These are phyloP conservation scores for Podila horticola DNA, from an alignment of 192 early-diverging fungal genomes.

Conservation along the genomic window DNA sequence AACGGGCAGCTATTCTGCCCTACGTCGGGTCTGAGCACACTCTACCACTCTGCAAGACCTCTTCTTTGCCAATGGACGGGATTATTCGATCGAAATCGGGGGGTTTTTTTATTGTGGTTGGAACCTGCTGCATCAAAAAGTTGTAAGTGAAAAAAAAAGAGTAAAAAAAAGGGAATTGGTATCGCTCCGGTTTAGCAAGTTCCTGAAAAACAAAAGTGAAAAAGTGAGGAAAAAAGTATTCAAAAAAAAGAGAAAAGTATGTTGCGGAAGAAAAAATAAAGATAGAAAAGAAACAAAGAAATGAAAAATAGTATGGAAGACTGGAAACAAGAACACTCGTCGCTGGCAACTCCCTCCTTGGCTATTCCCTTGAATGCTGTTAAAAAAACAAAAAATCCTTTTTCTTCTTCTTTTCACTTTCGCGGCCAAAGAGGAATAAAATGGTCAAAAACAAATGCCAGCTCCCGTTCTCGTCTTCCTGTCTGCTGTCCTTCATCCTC, in stretches of 20 bases:
- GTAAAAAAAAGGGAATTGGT: constrained; percentile 40
- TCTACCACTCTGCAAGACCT: too few species aligned
- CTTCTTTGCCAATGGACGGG: too few species aligned
- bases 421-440: constrained; percentile 1
- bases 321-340: too few species aligned
- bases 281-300: not conserved
- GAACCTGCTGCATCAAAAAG: not conserved
- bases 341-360: not conserved
- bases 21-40: too few species aligned
- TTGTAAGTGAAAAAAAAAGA: constrained; percentile 16
- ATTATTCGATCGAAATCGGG: too few species aligned
- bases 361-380: constrained; percentile 22
- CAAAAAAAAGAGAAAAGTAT: not conserved
- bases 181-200: constrained; percentile 18
- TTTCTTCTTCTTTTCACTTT: constrained; percentile 12
- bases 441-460: too few species aligned
- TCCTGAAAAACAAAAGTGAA: constrained; percentile 9
- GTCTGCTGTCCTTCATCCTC: constrained; percentile 9
- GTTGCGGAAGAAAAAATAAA: constrained; percentile 4
- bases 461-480: not conserved
- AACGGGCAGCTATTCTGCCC: too few species aligned
- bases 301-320: too few species aligned
- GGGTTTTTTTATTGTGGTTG: too few species aligned
- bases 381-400: too few species aligned
- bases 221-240: constrained; percentile 2